Percentiles rank a stretch among this genome's conserved stretches.
phyloP scores from a whole-genome alignment of 1,284 basidiomycete species.

The Puccinia coronata region DNA sequence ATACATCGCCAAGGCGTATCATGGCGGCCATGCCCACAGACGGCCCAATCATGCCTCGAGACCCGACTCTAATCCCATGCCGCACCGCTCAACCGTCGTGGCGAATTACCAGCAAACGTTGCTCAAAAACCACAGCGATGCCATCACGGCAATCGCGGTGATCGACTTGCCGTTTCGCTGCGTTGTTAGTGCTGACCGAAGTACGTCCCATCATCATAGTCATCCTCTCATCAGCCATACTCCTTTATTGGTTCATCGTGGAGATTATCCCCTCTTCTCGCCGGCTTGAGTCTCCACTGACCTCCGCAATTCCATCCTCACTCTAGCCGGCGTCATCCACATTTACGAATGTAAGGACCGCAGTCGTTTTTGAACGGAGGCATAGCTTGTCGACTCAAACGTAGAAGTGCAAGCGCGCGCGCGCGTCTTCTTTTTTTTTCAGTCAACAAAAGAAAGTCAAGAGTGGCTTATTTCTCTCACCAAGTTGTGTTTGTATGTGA shows the following conservation, averaged over 20 bases:
- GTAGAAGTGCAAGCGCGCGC: not conserved
- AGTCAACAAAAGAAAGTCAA: too few species aligned
- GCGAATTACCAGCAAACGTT: constrained; percentile 75
- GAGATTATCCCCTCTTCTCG: not conserved
- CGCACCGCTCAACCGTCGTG: constrained; percentile 73
- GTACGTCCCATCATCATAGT: constrained; percentile 10
- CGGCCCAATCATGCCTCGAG: constrained; percentile 29
- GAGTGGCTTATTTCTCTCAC: too few species aligned
- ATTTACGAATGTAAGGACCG: constrained; percentile 40
- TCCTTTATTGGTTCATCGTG: too few species aligned
- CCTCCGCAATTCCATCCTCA: too few species aligned
- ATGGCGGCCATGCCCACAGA: constrained; percentile 48
- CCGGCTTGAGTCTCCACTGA: too few species aligned
- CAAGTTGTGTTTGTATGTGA: too few species aligned
- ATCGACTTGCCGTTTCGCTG: constrained; percentile 85
- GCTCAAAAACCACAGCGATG: constrained; percentile 76
- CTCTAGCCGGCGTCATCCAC: constrained; percentile 36
- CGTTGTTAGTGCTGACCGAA: constrained; percentile 74
- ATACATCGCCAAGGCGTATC: constrained; percentile 20
- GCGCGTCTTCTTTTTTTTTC: too few species aligned
- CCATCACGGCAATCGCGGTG: constrained; percentile 74
- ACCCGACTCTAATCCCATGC: constrained; percentile 33
- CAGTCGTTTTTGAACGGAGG: not conserved
- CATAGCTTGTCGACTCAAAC: not conserved
- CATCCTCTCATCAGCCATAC: not conserved